Base-by-base conservation (phyloP, 1,284 basidiomycete genomes). In the Boletus semigastroideus region DNA sequence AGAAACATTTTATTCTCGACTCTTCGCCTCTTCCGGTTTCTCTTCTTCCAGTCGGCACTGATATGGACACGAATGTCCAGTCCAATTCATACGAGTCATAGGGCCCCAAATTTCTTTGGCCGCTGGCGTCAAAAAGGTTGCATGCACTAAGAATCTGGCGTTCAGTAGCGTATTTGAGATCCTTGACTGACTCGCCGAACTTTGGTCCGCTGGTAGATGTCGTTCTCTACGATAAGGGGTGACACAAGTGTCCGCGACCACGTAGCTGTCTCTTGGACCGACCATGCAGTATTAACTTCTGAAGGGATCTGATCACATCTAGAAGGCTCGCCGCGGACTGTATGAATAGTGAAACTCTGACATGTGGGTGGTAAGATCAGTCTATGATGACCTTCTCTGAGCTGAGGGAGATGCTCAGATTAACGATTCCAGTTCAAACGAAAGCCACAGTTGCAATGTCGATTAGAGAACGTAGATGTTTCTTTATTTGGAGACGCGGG, bases 231-330 rank as follows among this genome's bases (percentile, higher is more conserved):
- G 17, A 62, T 48, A 78, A 3, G 80, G 80, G 10, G 71, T 69
- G 14, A 83, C 61, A 0, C 79, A 77, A 3, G 75, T 74, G 54
- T 86, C 83, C 8, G 83, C 83, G 50, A 78, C 78, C 37, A 77
- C 79, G 51, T 63, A 74, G 27, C 56, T 51, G 33, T 70, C 58
- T 12, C 72, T 74, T 1, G 71, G 59, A 11, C 65, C 73, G 52
- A 71, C 36, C 49, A 43, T 3, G 60, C 66, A 0, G 43, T 39
- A 68, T 33, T 16, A 70, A 59, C 12, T 55, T 57, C 54, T 74
- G 71, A 3, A 75, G 7, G 8, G 53, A 56, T 36, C 68, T 69
- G 31, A 69, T 37, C 1, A 40, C 69, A 41, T 52, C 38, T 31
- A 60, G 27, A 14, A 37, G 20, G 2, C 28, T 51, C 22, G 52